Base-by-base conservation (phyloP, 768 basidiomycete genomes). In the Boletus sp. region DNA sequence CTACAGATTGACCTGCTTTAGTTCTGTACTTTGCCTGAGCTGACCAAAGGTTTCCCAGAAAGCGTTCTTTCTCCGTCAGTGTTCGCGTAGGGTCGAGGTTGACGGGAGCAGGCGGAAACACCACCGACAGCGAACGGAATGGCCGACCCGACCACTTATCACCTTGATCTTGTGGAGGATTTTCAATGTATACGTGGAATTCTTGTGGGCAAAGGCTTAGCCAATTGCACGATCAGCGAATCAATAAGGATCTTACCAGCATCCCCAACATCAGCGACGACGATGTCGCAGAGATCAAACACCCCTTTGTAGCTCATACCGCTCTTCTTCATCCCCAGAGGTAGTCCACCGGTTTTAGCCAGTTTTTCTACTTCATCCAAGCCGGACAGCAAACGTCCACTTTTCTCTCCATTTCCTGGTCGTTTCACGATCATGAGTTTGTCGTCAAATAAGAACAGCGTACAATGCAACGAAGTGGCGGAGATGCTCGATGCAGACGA, bases 401-500 rank as follows among this genome's bases (percentile, higher is more conserved):
- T 79, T 72, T 82, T 93, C 69, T 88, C 91, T 39, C 83, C 86
- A 64, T 78, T 88, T 32, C 75, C 83, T 40, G 81, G 90, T 27
- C 97, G 81, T 73, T 98, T 98, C 44, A 86, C 89, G 56, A 99
- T 84, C 68, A 98, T 79, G 21, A 99, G 75, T 64, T 92, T 92
- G 72, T 99, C 96, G 58, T 94, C 90, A 67, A 99, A 98, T 43
- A 99, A 77, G 69, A 98, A 90, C 29, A 99, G 74, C 3, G 90
- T 91, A 70, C 90, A 95, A 64, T 92, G 88, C 17, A 96, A 78
- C 1, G 80, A 75, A 2, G 74, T 79, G 1, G 72, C 63, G 2
- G 76, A 71, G 7, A 71, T 63, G 49, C 74, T 76, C 13, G 75
- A 72, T 33, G 78, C 64, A 9, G 68, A 71, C 17, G 79, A 77